These are phyloP conservation scores for Moringa oleifera DNA, from an alignment of 345 rosid genomes.

Conservation along the genomic window DNA sequence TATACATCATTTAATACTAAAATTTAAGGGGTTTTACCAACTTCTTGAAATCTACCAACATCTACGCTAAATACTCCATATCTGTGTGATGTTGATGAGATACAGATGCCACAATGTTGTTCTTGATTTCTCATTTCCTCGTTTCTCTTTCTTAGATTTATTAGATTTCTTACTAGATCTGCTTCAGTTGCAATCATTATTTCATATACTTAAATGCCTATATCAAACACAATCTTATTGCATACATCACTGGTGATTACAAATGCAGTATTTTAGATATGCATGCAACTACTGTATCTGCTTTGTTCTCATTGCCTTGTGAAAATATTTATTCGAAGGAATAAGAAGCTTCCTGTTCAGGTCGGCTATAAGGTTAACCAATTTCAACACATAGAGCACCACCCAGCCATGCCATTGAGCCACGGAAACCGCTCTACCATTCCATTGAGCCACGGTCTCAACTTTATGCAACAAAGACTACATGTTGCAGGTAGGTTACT, in stretches of 20 bases:
- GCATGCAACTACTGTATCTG: constrained; percentile 17
- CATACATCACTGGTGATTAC: constrained; percentile 33
- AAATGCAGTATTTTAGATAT: constrained; percentile 18
- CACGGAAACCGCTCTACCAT: constrained; percentile 46
- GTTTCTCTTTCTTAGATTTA: constrained; percentile 9
- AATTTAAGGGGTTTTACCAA: constrained; percentile 16
- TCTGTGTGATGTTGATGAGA: constrained; percentile 24
- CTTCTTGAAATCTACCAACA: constrained; percentile 30
- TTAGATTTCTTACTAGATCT: constrained; percentile 32
- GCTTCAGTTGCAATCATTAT: constrained; percentile 22
- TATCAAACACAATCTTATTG: constrained; percentile 31
- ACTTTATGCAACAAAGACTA: constrained; percentile 20
- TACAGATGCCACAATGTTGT: constrained; percentile 13
- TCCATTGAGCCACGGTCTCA: constrained; percentile 74
- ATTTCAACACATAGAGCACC: constrained; percentile 41
- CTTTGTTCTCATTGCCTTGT: constrained; percentile 11
- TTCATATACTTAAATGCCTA: constrained; percentile 11
- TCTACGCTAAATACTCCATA: constrained; percentile 43
- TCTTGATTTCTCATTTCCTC: not conserved
- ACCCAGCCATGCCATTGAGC: constrained; percentile 56
- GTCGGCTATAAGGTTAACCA: constrained; percentile 14
- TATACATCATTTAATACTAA: constrained; percentile 23
- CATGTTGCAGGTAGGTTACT: constrained; percentile 44
- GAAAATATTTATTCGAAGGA: not conserved
- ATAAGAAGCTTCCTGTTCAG: not conserved